Evolutionary conservation across 108 stramenopile species (phyloP), one percentile per base, ranked within the genome.

Genomic region (Cyclotella sp.): DNA sequence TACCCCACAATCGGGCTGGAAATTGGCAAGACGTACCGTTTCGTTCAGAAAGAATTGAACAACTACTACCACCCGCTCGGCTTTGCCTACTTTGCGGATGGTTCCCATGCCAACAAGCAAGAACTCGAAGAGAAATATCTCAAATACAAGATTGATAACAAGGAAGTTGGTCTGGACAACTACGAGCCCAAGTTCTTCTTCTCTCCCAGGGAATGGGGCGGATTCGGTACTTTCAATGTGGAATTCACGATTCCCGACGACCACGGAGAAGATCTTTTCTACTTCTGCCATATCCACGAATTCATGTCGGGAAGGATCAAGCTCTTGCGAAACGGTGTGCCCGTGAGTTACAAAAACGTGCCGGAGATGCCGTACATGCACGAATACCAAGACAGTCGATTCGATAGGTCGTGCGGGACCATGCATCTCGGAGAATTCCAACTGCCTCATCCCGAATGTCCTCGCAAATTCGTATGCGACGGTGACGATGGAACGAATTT

Each of bases 51-150:
- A 13, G 79, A 70, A 13, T 63, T 26, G 16, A 75, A 78, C 52
- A 96, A 96, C 79, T 96, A 83, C 77, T 94, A 86, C 62, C 97
- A 97, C 68, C 93, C 93, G 12, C 54, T 97, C 13, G 97, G 97
- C 22, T 96, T 97, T 63, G 89, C 94, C 0, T 77, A 77, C 52
- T 62, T 61, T 55, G 68, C 77, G 16, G 77, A 77, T 55, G 77
- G 77, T 30, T 62, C 68, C 8, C 77, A 77, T 42, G 77, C 28
- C 16, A 63, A 46, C 63, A 64, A 70, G 62, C 43, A 52, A 40
- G 77, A 70, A 63, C 47, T 77, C 6, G 68, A 70, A 63, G 89
- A 88, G 14, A 86, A 92, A 0, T 87, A 91, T 40, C 96, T 95
- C 45, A 83, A 87, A 73, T 97, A 97, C 75, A 79, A 82, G 16